Base-by-base conservation (phyloP, 345 rosid genomes). In the Acer saccharum region DNA sequence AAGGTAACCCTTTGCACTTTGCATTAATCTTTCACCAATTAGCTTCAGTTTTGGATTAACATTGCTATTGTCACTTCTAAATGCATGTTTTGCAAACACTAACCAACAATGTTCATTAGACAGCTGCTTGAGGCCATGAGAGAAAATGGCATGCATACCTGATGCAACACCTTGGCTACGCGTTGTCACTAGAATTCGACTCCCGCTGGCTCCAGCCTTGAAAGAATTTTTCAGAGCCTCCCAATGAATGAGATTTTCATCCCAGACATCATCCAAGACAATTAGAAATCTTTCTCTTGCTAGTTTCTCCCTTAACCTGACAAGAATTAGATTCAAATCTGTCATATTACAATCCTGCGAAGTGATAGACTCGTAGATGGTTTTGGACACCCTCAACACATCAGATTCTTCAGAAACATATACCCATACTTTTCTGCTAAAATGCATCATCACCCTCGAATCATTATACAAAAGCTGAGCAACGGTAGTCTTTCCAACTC, bases 401-500 rank as follows among this genome's bases (percentile, higher is more conserved):
- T 85, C 83, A 64, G 84, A 83, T 10, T 82, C 80, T 39, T 83
- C 88, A 11, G 90, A 87, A 57, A 85, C 84, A 82, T 81, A 80
- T 73, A 71, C 76, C 90, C 90, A 87, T 2, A 63, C 80, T 65
- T 64, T 72, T 7, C 72, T 64, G 29, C 75, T 25, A 74, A 81
- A 86, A 73, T 73, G 80, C 11, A 61, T 18, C 58, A 39, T 68
- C 60, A 72, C 81, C 21, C 58, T 74, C 3, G 21, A 61, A 60
- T 85, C 83, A 68, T 78, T 86, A 77, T 79, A 84, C 29, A 86
- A 41, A 73, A 85, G 67, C 69, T 80, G 82, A 65, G 88, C 83
- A 65, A 88, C 80, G 0, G 88, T 86, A 12, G 89, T 84, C 69
- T 86, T 88, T 3, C 87, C 89, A 20, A 85, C 57, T 8, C 87